Percentiles rank a stretch among this genome's conserved stretches.
Conservation (phyloP, 2,329 filamentous ascomycete species). For the Cytospora leucostoma region DNA sequence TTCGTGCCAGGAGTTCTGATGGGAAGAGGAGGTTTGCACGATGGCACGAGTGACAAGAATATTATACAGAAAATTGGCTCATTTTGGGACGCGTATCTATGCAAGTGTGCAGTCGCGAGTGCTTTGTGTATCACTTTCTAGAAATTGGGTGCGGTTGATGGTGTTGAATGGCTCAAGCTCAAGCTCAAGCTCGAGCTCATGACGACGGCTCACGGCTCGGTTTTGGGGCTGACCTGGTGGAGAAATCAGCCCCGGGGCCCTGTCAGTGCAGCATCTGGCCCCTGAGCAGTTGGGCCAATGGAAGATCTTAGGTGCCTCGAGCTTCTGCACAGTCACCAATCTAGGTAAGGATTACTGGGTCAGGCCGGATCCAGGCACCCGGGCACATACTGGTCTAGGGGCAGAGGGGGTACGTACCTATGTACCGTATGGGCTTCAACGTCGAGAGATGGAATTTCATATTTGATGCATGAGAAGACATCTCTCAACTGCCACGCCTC, state of each 20-base stretch:
- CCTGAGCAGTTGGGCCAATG: slow-evolving; percentile 1
- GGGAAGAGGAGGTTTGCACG: slow-evolving; percentile 11
- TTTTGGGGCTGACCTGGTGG: slow-evolving; percentile 11
- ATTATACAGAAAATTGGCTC: slow-evolving; percentile 20
- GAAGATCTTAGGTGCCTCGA: neutral
- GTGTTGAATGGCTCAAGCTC: slow-evolving; percentile 1
- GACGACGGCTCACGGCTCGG: slow-evolving; percentile 2
- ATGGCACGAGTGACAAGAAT: slow-evolving; percentile 4
- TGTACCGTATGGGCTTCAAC: no score
- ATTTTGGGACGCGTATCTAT: slow-evolving; percentile 13
- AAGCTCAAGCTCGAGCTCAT: slow-evolving; percentile 14
- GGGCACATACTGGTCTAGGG: no score
- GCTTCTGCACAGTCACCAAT: slow-evolving; percentile 2
- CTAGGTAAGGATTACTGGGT: no score
- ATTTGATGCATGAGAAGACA: no score
- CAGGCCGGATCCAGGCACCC: no score
- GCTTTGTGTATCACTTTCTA: neutral
- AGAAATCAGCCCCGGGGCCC: slow-evolving; percentile 5
- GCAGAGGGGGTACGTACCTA: no score
- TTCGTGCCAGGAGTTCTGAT: slow-evolving; percentile 30
- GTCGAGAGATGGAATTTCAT: neutral
- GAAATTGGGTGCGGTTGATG: slow-evolving; percentile 4
- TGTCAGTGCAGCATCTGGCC: slow-evolving; percentile 1
- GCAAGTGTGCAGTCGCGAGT: slow-evolving; percentile 6
- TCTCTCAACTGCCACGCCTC: neutral